Base-by-base conservation (phyloP, 2,329 filamentous ascomycete genomes). In the Penicillium sclerotiorum region DNA sequence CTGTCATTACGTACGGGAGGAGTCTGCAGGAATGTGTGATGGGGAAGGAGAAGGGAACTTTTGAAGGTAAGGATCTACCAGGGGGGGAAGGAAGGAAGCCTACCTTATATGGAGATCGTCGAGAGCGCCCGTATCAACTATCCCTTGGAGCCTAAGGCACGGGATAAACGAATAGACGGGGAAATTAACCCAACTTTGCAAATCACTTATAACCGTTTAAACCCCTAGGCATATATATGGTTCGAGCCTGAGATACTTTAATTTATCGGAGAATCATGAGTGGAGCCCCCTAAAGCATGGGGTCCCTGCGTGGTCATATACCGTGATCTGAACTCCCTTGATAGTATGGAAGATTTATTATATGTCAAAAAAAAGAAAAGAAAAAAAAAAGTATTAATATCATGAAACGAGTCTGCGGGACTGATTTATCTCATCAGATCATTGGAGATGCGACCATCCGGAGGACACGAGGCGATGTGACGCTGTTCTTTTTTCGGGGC, bases 391-490 rank as follows among this genome's bases (percentile, higher is more conserved):
- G 6, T 5, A 36, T 15, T 32, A 32, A n/a, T n/a, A n/a, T n/a
- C n/a, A n/a, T n/a, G n/a, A n/a, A n/a, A n/a, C n/a, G n/a, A n/a
- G n/a, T n/a, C n/a, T n/a, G n/a, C n/a, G n/a, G 3, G 6, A 23
- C 3, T 36, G 33, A 36, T 36, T 36, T 36, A 36, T 45, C 20
- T 37, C 8, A 41, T 15, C 12, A n/a, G 23, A 35, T 8, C 35
- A 53, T 36, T 42, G 49, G 50, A 60, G 55, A 67, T 69, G 65
- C 61, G 65, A 69, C 66, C 66, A 65, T 67, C n/a, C 56, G 59
- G 56, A 57, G 59, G 61, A 56, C 61, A 61, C 52, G 58, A 66
- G 60, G 53, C 65, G 62, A 69, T 69, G 64, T 59, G 65, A 69
- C 67, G 63, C 60, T 69, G 60, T 50, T 54, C 46, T 41, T 56